phyloP scores from a whole-genome alignment of 2,329 filamentous ascomycete genomes.

The Coleophoma cylindrospora region DNA sequence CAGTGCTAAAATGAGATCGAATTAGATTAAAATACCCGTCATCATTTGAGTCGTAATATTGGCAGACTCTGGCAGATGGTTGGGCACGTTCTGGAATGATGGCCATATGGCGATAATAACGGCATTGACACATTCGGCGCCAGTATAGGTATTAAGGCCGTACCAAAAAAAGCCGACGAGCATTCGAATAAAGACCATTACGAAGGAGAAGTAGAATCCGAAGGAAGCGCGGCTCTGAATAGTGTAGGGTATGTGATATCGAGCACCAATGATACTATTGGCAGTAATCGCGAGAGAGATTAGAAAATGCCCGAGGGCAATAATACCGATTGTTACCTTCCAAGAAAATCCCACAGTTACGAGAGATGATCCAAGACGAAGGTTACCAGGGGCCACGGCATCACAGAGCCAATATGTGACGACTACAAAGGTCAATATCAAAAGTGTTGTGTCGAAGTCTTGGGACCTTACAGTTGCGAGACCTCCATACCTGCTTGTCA shows the following conservation, averaged over 20 bases:
- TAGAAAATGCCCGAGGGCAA: conserved; percentile 35
- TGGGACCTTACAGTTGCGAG: too few species aligned
- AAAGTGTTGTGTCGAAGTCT: too few species aligned
- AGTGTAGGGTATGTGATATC: conserved; percentile 12
- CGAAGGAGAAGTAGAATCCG: conserved; percentile 10
- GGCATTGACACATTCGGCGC: conserved; percentile 20
- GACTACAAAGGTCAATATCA: background rate
- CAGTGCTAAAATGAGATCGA: too few species aligned
- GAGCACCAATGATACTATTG: conserved; percentile 35
- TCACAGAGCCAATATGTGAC: background rate
- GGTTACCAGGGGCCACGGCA: background rate
- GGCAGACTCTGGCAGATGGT: conserved; percentile 7
- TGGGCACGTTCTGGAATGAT: conserved; percentile 11
- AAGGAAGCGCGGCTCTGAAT: conserved; percentile 8
- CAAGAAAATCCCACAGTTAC: conserved; percentile 30
- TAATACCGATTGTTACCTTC: conserved; percentile 47
- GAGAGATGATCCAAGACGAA: conserved; percentile 3
- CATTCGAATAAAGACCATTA: conserved; percentile 26
- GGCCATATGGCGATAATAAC: conserved; percentile 20
- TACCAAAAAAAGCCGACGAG: conserved; percentile 35
- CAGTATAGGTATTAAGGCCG: conserved; percentile 10
- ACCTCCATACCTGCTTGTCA: too few species aligned
- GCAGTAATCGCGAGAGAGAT: conserved; percentile 29
- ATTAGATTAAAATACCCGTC: background rate
- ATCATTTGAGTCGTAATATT: conserved; percentile 10